Conservation (phyloP, 2,329 filamentous ascomycete genomes). For the Fusarium multiceps region DNA sequence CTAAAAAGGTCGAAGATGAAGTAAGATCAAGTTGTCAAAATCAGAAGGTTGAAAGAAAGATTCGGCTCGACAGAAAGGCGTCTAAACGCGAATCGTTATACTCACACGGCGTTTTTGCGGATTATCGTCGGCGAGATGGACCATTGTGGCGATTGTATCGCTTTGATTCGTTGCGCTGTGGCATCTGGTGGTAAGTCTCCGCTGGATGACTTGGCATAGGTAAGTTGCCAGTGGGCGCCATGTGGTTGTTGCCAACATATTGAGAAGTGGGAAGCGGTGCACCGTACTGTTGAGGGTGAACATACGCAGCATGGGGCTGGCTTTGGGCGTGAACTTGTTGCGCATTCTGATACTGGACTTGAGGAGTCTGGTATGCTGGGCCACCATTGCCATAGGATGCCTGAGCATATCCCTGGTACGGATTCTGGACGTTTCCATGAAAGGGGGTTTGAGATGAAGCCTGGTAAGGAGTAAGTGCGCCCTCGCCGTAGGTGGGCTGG, state of each 20-base stretch:
- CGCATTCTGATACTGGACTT: not conserved
- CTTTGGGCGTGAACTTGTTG: not conserved
- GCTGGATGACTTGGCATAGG: not conserved
- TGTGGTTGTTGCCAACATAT: not conserved
- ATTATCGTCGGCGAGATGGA: not conserved
- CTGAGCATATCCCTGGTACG: not conserved
- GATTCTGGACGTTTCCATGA: not conserved
- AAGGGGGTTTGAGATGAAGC: not conserved
- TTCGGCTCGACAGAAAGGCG: not conserved
- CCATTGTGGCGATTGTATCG: slow-evolving; percentile 16
- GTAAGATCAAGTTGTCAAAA: slow-evolving; percentile 3
- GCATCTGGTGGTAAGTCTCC: slow-evolving; percentile 8
- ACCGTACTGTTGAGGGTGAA: slow-evolving; percentile 1
- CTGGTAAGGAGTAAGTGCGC: not conserved
- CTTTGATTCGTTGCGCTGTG: slow-evolving; percentile 10
- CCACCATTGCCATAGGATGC: not conserved
- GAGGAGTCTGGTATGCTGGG: not conserved
- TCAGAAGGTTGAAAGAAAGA: not conserved
- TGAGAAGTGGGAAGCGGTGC: not conserved
- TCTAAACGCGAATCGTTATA: not conserved
- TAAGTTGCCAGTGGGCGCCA: not conserved
- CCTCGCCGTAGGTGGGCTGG: not conserved
- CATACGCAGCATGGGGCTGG: slow-evolving; percentile 9
- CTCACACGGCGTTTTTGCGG: not conserved
- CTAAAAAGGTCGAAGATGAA: not conserved